Base-by-base conservation (phyloP, 1,284 basidiomycete genomes). In the Ustilago xerochloae region DNA sequence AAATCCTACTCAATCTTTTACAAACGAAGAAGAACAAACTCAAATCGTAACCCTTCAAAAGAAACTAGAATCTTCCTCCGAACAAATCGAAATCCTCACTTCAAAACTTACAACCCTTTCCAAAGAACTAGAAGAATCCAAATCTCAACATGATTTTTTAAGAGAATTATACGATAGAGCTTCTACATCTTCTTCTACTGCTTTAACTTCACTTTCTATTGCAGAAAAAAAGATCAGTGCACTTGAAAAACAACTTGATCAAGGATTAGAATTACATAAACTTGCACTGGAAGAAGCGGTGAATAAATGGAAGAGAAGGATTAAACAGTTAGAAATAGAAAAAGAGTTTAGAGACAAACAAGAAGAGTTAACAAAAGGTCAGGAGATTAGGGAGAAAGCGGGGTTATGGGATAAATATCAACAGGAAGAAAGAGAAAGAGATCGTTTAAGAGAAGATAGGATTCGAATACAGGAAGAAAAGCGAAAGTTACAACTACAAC, bases 161-260 rank as follows among this genome's bases (percentile, higher is more conserved):
- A 54, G 72, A 2, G 13, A 9, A 1, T 55, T 75, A 6, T 75
- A 75, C 63, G 66, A 70, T 36, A 57, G 58, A 2, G 72, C 72
- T 1, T 66, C 66, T 5, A 24, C 58, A 1, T 52, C 62, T 4
- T 58, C 58, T 0, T 38, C 51, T 4, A 9, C 26, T 0, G 57
- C 59, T 3, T 59, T 63, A 28, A 28, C 48, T 0, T 9, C 29
- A 3, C 49, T 43, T 0, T 18, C 26, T 0, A 32, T 18, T 3
- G 58, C 58, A 1, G 10, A 30, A 4, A 26, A 18, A 12, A 15
- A 29, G 2, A 29, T 50, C 3, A 29, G 18, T 1, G 1, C 50
- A 33, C 35, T 70, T 0, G 45, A 70, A n/a, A 1, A 1, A 9
- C 72, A 70, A 36, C 48, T 75, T 3, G 2, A 8, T 0, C n/a